Conservation (phyloP, 2,329 filamentous ascomycete genomes). For the Coniochaeta sp. region DNA sequence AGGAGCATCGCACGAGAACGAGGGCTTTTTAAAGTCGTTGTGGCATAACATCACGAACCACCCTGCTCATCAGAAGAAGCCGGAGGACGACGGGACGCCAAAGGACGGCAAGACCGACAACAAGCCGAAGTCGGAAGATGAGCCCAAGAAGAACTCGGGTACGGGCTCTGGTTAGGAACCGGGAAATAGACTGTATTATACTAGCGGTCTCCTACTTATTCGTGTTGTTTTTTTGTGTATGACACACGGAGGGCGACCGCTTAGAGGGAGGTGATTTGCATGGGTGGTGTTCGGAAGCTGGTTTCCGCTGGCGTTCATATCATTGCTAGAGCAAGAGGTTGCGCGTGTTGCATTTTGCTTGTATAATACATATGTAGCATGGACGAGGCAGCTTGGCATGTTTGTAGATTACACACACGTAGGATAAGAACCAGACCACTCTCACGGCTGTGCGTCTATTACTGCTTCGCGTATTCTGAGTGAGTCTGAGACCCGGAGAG, state of each 20-base stretch:
- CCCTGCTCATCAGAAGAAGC: constrained; percentile 40
- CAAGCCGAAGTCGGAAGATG: constrained; percentile 12
- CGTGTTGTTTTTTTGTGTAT: neutral
- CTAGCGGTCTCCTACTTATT: neutral
- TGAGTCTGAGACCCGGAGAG: too few relatives aligned
- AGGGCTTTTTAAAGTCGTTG: constrained; percentile 86
- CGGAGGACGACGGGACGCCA: constrained; percentile 16
- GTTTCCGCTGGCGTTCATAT: neutral
- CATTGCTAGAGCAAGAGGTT: neutral
- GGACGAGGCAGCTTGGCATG: neutral
- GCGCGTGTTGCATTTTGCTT: neutral
- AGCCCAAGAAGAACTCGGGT: constrained; percentile 23
- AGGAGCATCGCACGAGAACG: constrained; percentile 59
- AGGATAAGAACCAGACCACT: neutral
- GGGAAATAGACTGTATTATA: constrained; percentile 1
- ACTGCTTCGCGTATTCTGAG: neutral
- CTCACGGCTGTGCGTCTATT: neutral
- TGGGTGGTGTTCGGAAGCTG: neutral
- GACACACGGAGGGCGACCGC: neutral
- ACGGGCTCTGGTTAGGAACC: constrained; percentile 20
- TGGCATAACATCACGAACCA: constrained; percentile 92
- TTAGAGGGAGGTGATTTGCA: neutral
- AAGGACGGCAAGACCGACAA: constrained; percentile 11
- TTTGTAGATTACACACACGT: too few relatives aligned
- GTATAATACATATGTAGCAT: neutral